A percentile compares a stretch with the other conserved stretches of the same genome.
Evolutionary conservation across 1,139 yeast species (phyloP).

Genomic region (Hansenula lynferdii): DNA sequence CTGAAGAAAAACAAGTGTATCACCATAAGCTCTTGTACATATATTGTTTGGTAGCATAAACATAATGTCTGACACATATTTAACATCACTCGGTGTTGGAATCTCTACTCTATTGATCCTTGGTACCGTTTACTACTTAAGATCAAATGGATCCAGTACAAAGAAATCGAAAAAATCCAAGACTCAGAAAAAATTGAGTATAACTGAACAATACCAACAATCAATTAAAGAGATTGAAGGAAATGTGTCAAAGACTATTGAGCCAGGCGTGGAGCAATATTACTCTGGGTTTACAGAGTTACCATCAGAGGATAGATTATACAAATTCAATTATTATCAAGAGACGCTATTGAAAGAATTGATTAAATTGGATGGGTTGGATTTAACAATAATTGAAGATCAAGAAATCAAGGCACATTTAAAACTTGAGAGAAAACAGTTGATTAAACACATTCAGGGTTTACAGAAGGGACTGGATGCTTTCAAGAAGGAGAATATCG

Average conservation of each 20-base stretch:
- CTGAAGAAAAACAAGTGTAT: too few species aligned
- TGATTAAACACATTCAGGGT: slow-evolving; percentile 55
- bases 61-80: not conserved
- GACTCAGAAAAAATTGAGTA: not conserved
- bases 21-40: too few species aligned
- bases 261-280: not conserved
- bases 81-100: slow-evolving; percentile 1
- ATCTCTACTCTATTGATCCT: not conserved
- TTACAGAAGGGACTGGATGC: slow-evolving; percentile 56
- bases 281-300: not conserved
- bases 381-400: slow-evolving; percentile 34
- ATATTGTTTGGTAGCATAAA: too few species aligned
- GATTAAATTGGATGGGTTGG: slow-evolving; percentile 62
- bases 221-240: not conserved
- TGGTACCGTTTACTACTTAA: not conserved
- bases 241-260: not conserved
- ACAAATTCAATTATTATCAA: slow-evolving; percentile 53
- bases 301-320: slow-evolving; percentile 22
- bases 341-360: slow-evolving; percentile 65
- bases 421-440: slow-evolving; percentile 53
- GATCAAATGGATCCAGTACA: not conserved
- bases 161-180: not conserved
- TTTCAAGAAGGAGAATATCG: slow-evolving; percentile 31
- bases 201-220: not conserved
- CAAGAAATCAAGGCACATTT: slow-evolving; percentile 38